Conservation (phyloP, 768 basidiomycete species). For the Boletus subcaerulescens region DNA sequence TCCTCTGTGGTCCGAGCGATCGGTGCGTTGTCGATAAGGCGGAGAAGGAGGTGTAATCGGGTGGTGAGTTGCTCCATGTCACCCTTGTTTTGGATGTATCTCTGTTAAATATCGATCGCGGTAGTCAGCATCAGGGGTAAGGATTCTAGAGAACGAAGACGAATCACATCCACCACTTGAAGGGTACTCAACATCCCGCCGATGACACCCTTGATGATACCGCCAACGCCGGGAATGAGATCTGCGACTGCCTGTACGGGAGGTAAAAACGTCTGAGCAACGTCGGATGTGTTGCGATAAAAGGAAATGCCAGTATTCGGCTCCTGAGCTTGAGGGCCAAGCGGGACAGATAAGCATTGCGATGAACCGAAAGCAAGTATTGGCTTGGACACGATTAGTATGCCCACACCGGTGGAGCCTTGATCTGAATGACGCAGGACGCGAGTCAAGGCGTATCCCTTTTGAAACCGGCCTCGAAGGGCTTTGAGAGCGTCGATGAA, state of each 20-base stretch:
- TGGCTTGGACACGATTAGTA: too few species aligned
- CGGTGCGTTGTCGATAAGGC: neutral
- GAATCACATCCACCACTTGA: constrained; percentile 2
- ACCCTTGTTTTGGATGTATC: constrained; percentile 1
- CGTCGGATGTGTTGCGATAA: neutral
- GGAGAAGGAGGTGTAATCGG: neutral
- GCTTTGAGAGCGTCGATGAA: neutral
- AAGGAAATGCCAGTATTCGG: neutral
- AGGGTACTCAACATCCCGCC: neutral
- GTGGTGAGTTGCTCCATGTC: neutral
- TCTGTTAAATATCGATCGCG: neutral
- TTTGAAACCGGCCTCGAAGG: neutral
- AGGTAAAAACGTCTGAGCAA: constrained; percentile 2
- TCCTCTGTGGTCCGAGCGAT: neutral
- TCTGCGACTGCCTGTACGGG: neutral
- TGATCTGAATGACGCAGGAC: too few species aligned
- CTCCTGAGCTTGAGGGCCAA: neutral
- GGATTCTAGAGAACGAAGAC: neutral
- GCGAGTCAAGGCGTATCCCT: neutral
- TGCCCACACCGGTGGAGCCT: too few species aligned
- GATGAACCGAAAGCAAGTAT: too few species aligned
- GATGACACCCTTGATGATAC: constrained; percentile 1
- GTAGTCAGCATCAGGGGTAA: neutral
- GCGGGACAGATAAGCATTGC: too few species aligned
- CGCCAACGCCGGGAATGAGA: neutral